These are phyloP conservation scores for Niveomyces coronatus DNA, from an alignment of 2,329 filamentous ascomycete genomes.

Conservation along the genomic window DNA sequence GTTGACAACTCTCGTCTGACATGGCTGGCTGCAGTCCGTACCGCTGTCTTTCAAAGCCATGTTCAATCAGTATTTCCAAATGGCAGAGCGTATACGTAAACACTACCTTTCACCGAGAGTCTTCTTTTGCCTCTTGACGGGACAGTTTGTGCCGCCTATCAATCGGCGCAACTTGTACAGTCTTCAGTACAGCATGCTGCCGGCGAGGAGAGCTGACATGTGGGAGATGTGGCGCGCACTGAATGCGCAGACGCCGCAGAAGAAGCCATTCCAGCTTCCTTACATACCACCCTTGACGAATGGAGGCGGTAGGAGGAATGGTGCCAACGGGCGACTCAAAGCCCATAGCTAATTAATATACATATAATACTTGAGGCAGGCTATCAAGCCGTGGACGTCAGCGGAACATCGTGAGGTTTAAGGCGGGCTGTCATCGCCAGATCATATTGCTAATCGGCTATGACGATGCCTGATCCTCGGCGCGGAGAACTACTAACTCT, in stretches of 20 bases:
- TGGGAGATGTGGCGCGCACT: constrained; percentile 76
- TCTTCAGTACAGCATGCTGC: constrained; percentile 95
- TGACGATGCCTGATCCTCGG: no score
- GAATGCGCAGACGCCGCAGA: constrained; percentile 39
- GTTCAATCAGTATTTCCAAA: constrained; percentile 95
- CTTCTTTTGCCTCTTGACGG: constrained; percentile 76
- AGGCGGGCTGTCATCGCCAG: no score
- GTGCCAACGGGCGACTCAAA: constrained; percentile 17
- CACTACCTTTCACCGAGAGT: constrained; percentile 90
- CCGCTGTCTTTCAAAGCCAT: constrained; percentile 86
- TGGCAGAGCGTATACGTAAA: constrained; percentile 82
- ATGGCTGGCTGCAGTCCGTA: constrained; percentile 51
- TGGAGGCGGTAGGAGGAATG: constrained; percentile 19
- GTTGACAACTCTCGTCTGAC: not conserved
- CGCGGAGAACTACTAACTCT: no score
- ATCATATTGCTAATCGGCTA: no score
- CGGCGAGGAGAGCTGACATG: constrained; percentile 68
- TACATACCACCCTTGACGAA: constrained; percentile 24
- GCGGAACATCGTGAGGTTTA: no score
- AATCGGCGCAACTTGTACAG: constrained; percentile 92
- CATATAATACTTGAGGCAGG: constrained; percentile 3
- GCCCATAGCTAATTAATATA: constrained; percentile 13
- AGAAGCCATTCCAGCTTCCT: constrained; percentile 28
- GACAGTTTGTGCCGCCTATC: constrained; percentile 88
- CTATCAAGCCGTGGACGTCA: no score